Evolutionary conservation across 345 rosid genomes (phyloP).

Genomic region (Heritiera fomes): DNA sequence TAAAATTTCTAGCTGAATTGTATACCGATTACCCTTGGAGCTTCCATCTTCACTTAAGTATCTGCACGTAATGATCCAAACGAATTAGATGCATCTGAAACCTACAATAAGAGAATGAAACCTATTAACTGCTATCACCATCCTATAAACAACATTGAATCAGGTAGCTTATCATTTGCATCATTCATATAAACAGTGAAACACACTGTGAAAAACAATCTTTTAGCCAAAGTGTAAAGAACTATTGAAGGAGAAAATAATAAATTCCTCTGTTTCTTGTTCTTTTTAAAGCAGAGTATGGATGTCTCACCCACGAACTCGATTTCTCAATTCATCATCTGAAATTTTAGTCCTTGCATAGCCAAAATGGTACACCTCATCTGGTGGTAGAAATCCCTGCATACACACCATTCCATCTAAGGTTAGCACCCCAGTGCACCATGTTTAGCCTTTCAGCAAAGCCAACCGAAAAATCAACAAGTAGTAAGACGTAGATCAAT

Average conservation of each 20-base stretch:
- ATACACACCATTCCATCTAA: constrained; percentile 17
- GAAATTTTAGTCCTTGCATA: constrained; percentile 88
- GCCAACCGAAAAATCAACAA: neutral
- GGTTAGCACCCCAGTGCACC: constrained; percentile 4
- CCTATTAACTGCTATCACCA: no score
- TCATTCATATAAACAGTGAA: constrained; percentile 15
- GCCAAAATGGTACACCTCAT: constrained; percentile 91
- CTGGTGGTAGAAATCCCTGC: constrained; percentile 78
- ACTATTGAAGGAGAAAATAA: neutral
- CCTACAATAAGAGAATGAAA: no score
- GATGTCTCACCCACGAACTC: constrained; percentile 65
- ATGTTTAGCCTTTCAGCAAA: neutral
- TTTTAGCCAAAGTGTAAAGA: neutral
- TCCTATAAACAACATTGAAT: no score
- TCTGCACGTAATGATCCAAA: no score
- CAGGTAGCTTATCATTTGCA: constrained; percentile 14
- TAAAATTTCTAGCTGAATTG: no score
- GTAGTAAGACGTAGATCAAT: no score
- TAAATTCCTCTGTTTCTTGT: neutral
- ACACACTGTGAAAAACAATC: neutral
- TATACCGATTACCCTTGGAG: no score
- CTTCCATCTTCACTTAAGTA: no score
- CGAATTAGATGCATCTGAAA: no score
- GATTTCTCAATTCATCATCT: constrained; percentile 65
- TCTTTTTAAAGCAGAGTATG: neutral